These are phyloP conservation scores for Voacanga thouarsii DNA, from an alignment of 257 asterid genomes.

Conservation along the genomic window DNA sequence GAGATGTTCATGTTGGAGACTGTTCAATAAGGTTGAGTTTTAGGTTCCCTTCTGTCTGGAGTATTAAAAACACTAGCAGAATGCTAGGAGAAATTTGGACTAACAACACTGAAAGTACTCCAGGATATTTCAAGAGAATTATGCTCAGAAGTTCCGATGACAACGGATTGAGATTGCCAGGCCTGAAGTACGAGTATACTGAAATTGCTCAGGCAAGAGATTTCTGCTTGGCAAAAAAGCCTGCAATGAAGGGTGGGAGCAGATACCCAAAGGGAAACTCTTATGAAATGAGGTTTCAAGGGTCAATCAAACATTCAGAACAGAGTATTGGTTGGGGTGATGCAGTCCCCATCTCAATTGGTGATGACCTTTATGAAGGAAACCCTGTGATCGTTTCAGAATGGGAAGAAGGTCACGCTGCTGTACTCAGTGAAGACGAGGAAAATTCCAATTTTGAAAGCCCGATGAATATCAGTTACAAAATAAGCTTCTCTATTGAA, in stretches of 20 bases:
- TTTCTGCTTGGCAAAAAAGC: constrained; percentile 24
- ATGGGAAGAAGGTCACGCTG: neutral
- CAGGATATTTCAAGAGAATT: constrained; percentile 38
- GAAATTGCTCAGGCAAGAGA: constrained; percentile 29
- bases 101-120: constrained; percentile 30
- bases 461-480: constrained; percentile 49
- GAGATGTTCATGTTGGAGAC: constrained; percentile 35
- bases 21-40: constrained; percentile 52
- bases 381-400: neutral
- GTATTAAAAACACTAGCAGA: constrained; percentile 29
- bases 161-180: constrained; percentile 13
- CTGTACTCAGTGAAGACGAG: constrained; percentile 10
- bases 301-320: constrained; percentile 27
- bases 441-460: neutral
- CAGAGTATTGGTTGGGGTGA: constrained; percentile 40
- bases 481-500: constrained; percentile 17
- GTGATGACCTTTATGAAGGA: constrained; percentile 23
- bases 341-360: constrained; percentile 44
- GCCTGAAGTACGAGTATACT: constrained; percentile 51
- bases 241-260: constrained; percentile 20
- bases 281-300: constrained; percentile 48
- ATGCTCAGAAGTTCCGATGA: constrained; percentile 16
- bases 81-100: constrained; percentile 54
- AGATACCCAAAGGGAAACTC: constrained; percentile 46
- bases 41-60: constrained; percentile 44